Evolutionary conservation across 768 basidiomycete species (phyloP).

Genomic region (Leccinum imitatum): DNA sequence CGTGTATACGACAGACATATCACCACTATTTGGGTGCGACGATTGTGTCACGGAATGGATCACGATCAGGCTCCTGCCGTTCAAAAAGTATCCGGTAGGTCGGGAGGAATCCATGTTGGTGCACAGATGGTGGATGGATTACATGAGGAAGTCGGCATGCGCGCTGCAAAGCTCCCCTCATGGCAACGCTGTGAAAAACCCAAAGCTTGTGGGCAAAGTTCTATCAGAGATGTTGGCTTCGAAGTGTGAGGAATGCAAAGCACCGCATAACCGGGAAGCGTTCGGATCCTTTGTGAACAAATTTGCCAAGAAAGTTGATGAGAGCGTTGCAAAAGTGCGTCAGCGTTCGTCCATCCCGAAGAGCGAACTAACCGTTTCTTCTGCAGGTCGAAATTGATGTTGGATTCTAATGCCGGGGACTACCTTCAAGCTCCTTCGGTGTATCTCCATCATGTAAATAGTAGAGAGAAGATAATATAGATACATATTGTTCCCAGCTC

Average conservation of each 20-base stretch:
- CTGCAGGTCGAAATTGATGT: constrained; percentile 14
- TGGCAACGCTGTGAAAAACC: constrained; percentile 2
- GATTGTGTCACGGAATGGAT: background rate
- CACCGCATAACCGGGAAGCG: background rate
- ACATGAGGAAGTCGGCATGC: constrained; percentile 11
- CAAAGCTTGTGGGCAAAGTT: background rate
- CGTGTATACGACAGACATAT: too few relatives aligned
- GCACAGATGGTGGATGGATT: constrained; percentile 18
- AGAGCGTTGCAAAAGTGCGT: constrained; percentile 9
- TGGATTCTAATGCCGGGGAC: background rate
- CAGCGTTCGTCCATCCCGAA: background rate
- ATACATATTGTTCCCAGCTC: background rate
- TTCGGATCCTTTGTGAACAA: constrained; percentile 12
- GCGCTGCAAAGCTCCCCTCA: constrained; percentile 6
- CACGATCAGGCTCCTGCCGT: background rate
- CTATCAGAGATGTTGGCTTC: constrained; percentile 5
- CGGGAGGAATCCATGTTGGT: background rate
- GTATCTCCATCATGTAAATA: constrained; percentile 13
- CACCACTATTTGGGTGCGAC: constrained; percentile 3
- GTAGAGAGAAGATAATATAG: background rate
- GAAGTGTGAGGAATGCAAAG: background rate
- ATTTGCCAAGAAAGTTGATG: constrained; percentile 11
- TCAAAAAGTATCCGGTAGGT: constrained; percentile 2
- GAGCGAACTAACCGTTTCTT: background rate
- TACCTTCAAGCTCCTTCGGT: background rate